phyloP scores from a whole-genome alignment of 208 protist species.

The Leishmania lainsoni region DNA sequence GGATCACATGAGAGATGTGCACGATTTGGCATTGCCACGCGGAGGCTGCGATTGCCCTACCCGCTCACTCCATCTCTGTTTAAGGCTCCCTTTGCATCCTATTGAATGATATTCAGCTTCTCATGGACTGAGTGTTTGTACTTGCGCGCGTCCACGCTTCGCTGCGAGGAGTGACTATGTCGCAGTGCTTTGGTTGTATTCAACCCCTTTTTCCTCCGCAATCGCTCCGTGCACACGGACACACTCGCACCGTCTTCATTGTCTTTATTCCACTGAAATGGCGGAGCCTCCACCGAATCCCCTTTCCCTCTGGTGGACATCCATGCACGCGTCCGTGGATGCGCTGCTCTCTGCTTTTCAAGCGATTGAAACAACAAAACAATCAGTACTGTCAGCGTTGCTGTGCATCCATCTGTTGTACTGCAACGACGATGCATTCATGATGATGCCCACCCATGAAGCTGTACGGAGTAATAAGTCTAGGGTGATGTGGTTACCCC shows the following conservation, averaged over 20 bases:
- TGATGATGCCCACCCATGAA: not conserved
- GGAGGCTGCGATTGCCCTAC: not conserved
- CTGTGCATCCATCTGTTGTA: not conserved
- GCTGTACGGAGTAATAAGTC: too few relatives aligned
- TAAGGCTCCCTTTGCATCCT: not conserved
- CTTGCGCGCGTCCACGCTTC: not conserved
- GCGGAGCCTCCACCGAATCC: not conserved
- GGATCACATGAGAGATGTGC: not conserved
- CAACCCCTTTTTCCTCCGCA: not conserved
- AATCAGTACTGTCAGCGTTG: not conserved
- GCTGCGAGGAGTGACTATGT: not conserved
- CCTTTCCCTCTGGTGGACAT: not conserved
- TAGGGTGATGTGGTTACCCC: not conserved
- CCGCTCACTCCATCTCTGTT: not conserved
- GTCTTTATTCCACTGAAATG: not conserved
- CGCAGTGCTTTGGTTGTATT: not conserved
- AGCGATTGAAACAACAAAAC: not conserved
- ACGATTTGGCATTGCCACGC: not conserved
- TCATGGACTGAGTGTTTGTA: not conserved
- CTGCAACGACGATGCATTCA: not conserved
- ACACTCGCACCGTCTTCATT: too few relatives aligned
- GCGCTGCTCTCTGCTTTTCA: not conserved
- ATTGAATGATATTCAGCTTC: not conserved
- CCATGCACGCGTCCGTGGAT: not conserved
- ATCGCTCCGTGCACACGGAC: not conserved